These are phyloP conservation scores for Erythrobasidium yunnanense DNA, from an alignment of 768 basidiomycete species.

Conservation along the genomic window DNA sequence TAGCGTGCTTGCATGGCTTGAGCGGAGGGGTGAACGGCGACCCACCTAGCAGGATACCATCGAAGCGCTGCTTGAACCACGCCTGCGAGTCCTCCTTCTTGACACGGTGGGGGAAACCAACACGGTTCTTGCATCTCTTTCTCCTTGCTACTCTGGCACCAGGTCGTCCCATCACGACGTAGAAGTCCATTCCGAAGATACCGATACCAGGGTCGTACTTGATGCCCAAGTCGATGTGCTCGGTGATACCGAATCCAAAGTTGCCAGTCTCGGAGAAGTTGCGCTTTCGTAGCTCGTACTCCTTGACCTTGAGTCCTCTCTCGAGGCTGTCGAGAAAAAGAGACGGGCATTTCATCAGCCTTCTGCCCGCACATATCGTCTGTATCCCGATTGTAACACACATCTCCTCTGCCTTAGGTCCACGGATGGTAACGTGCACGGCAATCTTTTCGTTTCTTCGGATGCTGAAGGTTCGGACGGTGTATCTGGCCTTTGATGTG, in stretches of 20 bases:
- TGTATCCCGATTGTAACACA: not conserved
- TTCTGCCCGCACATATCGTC: not conserved
- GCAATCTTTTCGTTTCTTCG: slow-evolving; percentile 99
- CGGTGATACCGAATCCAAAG: slow-evolving; percentile 91
- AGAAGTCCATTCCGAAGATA: slow-evolving; percentile 99
- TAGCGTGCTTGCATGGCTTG: no score
- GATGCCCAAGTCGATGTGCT: slow-evolving; percentile 98
- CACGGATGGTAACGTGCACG: slow-evolving; percentile 76
- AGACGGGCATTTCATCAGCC: not conserved
- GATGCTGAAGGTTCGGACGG: slow-evolving; percentile 96
- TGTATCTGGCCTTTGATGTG: slow-evolving; percentile 99
- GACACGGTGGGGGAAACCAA: slow-evolving; percentile 81
- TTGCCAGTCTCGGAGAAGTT: slow-evolving; percentile 99
- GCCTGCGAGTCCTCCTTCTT: slow-evolving; percentile 80
- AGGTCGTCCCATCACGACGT: slow-evolving; percentile 85
- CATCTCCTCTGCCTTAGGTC: slow-evolving; percentile 98
- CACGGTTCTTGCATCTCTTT: slow-evolving; percentile 72
- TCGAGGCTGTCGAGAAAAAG: slow-evolving; percentile 50
- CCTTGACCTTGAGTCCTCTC: slow-evolving; percentile 98
- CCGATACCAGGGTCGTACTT: slow-evolving; percentile 96
- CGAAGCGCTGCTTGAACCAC: slow-evolving; percentile 91
- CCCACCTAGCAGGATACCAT: slow-evolving; percentile 34
- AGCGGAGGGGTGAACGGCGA: no score
- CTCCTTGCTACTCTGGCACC: slow-evolving; percentile 81
- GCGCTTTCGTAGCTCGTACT: slow-evolving; percentile 91